Base-by-base conservation (phyloP, 495 filamentous ascomycete genomes). In the Aspergillus heteromorphus region DNA sequence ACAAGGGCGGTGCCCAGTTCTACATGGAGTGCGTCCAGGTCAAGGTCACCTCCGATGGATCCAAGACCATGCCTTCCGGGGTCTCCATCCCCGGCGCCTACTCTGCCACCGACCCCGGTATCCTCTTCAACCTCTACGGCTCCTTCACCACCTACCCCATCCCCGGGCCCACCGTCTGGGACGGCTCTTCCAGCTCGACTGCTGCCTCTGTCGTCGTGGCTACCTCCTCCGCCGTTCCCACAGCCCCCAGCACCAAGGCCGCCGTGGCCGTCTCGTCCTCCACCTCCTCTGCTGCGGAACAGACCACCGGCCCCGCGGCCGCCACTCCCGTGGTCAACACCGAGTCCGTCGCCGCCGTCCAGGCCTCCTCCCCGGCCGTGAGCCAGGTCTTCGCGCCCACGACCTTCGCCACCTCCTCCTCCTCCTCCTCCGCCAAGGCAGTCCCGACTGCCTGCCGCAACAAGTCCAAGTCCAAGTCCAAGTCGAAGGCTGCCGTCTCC, bases 1-100 rank as follows among this genome's bases (percentile, higher is more conserved):
- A 48, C 29, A 29, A 58, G 45, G 51, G 48, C 9, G 61, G 61
- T 31, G 61, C 61, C 38, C 61, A 64, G 57, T 55, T 64, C 43
- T 64, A 64, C 61, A 64, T 64, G 61, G 61, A 64, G 55, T 64
- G 61, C 41, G 57, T 64, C 36, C 61, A 64, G 54, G 23, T 64
- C 42, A 56, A 58, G 49, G 57, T 64, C 40, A 63, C 61, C 55
- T 58, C 57, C 40, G 51, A 53, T 34, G 61, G 61, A 0, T 45
- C 57, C 34, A 56, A 47, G 9, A 40, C 55, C 20, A 54, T 64
- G 25, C 61, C 61, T 23, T 47, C 16, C 6, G 61, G 61, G 41
- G 61, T 64, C 27, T 56, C 54, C 30, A 49, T 64, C 51, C 61
- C 61, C 18, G 61, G 61, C n/a, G 49, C 51, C 34, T 64, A 64